Base-by-base conservation (phyloP, 768 basidiomycete genomes). In the Panellus pusillus region DNA sequence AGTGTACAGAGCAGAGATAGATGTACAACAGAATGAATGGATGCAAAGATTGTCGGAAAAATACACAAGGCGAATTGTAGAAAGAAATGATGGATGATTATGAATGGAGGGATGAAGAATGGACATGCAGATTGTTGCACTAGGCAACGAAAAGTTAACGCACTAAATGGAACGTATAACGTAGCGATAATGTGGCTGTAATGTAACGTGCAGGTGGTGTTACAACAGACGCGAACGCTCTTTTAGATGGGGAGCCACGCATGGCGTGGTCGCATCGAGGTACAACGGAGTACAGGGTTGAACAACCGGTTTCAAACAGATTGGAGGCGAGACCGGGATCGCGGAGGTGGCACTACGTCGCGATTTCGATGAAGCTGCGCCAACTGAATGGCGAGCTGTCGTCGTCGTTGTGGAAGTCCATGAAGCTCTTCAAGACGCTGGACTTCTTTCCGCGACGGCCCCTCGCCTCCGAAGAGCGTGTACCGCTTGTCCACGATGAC, bases 361-460 rank as follows among this genome's bases (percentile, higher is more conserved):
- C 52, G 44, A 79, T 70, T 68, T 80, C 77, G 63, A 80, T 72
- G 58, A 79, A 73, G 65, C 75, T 76, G 47, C 74, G 71, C 79
- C 77, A 80, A 57, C 73, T 70, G 61, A 72, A 69, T 15, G 68
- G 65, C 37, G 70, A 63, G 14, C 55, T 46, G 45, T 72, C 70
- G 20, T 75, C 74, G 43, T 79, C 75, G 57, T 70, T 54, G 45
- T 56, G 70, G 55, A 80, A 65, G 60, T 80, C 78, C 58, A 80
- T 79, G 55, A 80, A 80, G 47, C 75, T 77, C 44, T 68, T 69
- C 24, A 80, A 65, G 2, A 72, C 72, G 36, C 77, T 71, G 63
- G 75, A 70, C n/a, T 79, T 74, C 41, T 72, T 66, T 47, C 74
- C 65, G 18, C 76, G 68, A 43, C 68, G 70, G 51, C 46, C 17